Evolutionary conservation across 768 basidiomycete species (phyloP).

Genomic region (Podaxis mareebaensis): DNA sequence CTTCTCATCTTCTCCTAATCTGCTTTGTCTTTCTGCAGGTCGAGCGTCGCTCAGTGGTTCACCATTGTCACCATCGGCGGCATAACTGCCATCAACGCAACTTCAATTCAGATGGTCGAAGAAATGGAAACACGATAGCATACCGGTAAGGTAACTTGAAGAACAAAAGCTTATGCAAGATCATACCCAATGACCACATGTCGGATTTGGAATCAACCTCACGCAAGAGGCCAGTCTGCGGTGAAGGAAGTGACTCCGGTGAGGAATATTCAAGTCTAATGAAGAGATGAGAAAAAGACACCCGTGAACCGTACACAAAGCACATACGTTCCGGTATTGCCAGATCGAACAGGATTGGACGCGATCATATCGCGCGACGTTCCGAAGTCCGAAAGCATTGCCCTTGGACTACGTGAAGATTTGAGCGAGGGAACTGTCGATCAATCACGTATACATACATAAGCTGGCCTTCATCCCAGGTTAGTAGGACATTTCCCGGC

Average conservation of each 20-base stretch:
- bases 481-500: slow-evolving; percentile 90
- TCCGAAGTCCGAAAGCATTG: slow-evolving; percentile 95
- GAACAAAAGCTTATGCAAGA: slow-evolving; percentile 90
- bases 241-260: slow-evolving; percentile 81
- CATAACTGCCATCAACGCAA: slow-evolving; percentile 42
- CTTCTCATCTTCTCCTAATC: slow-evolving; percentile 50
- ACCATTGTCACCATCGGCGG: slow-evolving; percentile 56
- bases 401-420: slow-evolving; percentile 64
- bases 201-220: slow-evolving; percentile 88
- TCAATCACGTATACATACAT: slow-evolving; percentile 51
- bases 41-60: slow-evolving; percentile 31
- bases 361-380: slow-evolving; percentile 90
- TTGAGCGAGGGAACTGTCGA: not conserved
- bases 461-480: slow-evolving; percentile 84
- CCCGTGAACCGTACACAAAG: not conserved
- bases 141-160: slow-evolving; percentile 84
- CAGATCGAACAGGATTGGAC: slow-evolving; percentile 66
- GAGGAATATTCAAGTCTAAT: slow-evolving; percentile 81
- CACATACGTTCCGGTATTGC: slow-evolving; percentile 92
- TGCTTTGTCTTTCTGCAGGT: slow-evolving; percentile 27
- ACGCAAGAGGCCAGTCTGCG: slow-evolving; percentile 59
- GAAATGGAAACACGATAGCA: slow-evolving; percentile 20
- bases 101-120: not conserved
- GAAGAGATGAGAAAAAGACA: not conserved
- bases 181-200: slow-evolving; percentile 98